These are phyloP conservation scores for Paulownia fortunei DNA, from an alignment of 257 asterid species.

Conservation along the genomic window DNA sequence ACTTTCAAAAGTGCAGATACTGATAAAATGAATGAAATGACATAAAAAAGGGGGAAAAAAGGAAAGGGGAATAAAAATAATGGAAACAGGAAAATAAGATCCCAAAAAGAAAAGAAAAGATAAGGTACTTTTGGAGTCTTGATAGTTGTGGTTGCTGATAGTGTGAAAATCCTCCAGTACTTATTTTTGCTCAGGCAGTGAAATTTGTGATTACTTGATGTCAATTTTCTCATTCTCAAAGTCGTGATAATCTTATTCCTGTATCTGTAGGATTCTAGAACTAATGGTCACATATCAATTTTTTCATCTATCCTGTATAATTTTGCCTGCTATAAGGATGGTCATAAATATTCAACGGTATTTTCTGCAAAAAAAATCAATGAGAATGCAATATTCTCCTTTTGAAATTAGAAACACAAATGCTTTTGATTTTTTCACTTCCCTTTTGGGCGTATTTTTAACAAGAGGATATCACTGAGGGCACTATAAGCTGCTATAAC, in stretches of 20 bases:
- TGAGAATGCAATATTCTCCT: not conserved
- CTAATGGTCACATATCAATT: not conserved
- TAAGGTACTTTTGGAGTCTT: not conserved
- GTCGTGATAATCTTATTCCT: not conserved
- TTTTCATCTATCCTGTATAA: not conserved
- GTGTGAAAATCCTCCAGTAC: not conserved
- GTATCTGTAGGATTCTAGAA: not conserved
- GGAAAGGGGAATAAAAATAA: not conserved
- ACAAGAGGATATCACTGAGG: not conserved
- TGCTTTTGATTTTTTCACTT: not conserved
- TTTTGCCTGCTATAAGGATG: not conserved
- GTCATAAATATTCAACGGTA: not conserved
- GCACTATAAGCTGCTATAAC: not conserved
- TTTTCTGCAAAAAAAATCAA: not conserved
- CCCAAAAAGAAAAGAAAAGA: not conserved
- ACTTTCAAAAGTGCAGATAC: conserved; percentile 14
- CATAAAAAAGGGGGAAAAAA: not conserved
- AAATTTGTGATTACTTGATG: not conserved
- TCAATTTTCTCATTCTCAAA: not conserved
- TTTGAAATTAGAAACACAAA: not conserved
- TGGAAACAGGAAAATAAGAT: not conserved
- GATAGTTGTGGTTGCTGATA: conserved; percentile 10
- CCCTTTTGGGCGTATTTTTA: not conserved
- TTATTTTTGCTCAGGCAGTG: conserved; percentile 21
- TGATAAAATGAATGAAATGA: conserved; percentile 22